Evolutionary conservation across 108 stramenopile genomes (phyloP), one percentile per base, ranked within the genome.

Genomic region (Aurantiochytrium sp.): DNA sequence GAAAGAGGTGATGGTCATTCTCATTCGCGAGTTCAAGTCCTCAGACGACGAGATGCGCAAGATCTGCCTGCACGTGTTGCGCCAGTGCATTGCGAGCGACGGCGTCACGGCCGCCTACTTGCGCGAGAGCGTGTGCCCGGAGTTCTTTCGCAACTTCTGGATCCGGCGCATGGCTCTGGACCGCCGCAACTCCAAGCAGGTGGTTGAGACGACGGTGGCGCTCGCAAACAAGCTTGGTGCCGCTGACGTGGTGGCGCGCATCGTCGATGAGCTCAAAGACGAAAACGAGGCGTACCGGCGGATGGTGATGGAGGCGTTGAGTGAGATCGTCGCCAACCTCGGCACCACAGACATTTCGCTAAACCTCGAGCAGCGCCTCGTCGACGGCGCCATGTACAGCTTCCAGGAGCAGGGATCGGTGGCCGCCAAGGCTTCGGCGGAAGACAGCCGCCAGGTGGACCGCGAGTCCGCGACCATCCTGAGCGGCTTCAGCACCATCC

Each of bases 221-320:
- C 92, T 99, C 42, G 98, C 98, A 17, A 98, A 96, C 92, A 98
- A 99, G 93, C 97, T 99, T 55, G 99, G 98, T 21, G 96, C 94
- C 86, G 96, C 97, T 4, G 97, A 98, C 37, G 96, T 99, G 52
- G 86, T 99, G 41, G 88, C 88, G 27, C 95, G 98, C 65, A 97
- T 99, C 86, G 98, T 99, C 3, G 99, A 98, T 87, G 99, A 98
- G 89, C 95, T 99, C 54, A 99, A 99, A 92, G 99, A 99, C 91
- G 98, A 98, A 87, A 96, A 95, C 6, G 99, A 99, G 90, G 97
- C 98, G 1, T 99, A 99, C 88, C 95, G 99, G 54, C 92, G 97
- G 65, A 99, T 99, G 99, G 99, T 99, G 21, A 99, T 99, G 97
- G 97, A 98, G 89, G 97, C 97, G 4, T 89, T 98, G 45, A 94